Conservation (phyloP, 2,329 filamentous ascomycete species). For the Exophiala sideris region DNA sequence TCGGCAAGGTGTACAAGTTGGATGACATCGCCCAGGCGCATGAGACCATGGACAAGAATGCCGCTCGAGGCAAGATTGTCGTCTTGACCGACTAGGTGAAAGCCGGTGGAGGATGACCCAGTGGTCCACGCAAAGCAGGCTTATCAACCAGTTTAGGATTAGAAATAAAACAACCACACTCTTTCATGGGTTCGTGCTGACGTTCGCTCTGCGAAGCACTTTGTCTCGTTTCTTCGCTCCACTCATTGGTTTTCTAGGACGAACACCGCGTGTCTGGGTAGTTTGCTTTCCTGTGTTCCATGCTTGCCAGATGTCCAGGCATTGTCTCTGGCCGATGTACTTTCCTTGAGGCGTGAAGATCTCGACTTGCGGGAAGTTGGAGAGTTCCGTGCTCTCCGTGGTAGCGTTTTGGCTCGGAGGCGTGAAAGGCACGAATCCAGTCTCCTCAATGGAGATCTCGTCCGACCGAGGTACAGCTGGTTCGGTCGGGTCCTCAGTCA, state of each 20-base stretch:
- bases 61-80: conserved; percentile 46
- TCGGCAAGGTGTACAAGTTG: conserved; percentile 43
- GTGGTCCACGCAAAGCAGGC: too few relatives aligned
- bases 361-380: conserved; percentile 68
- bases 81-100: conserved; percentile 30
- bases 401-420: conserved; percentile 13
- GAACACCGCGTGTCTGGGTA: conserved; percentile 9
- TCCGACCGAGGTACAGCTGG: conserved; percentile 10
- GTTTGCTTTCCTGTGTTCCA: conserved; percentile 18
- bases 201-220: not conserved
- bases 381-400: conserved; percentile 30
- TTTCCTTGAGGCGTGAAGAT: conserved; percentile 82
- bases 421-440: conserved; percentile 19
- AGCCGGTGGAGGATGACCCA: not conserved
- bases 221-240: conserved; percentile 21
- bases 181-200: not conserved
- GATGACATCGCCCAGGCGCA: conserved; percentile 49
- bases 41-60: conserved; percentile 44
- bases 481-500: not conserved
- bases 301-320: conserved; percentile 18
- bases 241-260: conserved; percentile 22
- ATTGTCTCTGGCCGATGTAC: conserved; percentile 56
- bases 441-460: conserved; percentile 11
- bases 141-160: too few relatives aligned
- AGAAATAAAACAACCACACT: not conserved